Percentiles rank a stretch among this genome's conserved stretches.
phyloP scores from a whole-genome alignment of 2,329 filamentous ascomycete species.

The Alternaria atra region DNA sequence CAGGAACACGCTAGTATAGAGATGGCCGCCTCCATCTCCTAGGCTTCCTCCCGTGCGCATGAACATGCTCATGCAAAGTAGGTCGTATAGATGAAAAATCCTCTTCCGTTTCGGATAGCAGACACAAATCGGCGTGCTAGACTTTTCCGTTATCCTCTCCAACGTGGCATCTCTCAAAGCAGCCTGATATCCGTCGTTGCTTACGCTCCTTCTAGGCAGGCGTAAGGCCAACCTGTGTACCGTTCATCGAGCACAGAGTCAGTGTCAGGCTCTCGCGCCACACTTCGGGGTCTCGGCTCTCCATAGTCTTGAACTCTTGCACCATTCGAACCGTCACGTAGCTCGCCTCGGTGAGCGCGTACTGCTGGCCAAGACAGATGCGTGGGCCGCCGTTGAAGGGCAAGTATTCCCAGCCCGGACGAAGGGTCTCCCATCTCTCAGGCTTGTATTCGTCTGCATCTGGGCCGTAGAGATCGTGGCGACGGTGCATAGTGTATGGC shows the following conservation, averaged over 20 bases:
- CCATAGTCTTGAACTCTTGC: constrained; percentile 44
- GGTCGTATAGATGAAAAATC: not conserved
- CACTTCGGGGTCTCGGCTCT: constrained; percentile 38
- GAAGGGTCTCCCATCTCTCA: constrained; percentile 56
- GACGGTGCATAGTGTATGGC: constrained; percentile 60
- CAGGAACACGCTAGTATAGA: constrained; percentile 1
- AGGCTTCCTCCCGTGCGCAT: not conserved
- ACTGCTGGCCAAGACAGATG: constrained; percentile 50
- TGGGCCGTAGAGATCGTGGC: constrained; percentile 58
- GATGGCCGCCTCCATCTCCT: constrained; percentile 9
- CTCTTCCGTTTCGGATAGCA: constrained; percentile 12
- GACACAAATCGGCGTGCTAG: constrained; percentile 13
- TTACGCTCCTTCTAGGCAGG: constrained; percentile 27
- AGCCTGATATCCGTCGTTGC: constrained; percentile 3
- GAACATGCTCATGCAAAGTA: not conserved
- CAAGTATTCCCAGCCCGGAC: constrained; percentile 51
- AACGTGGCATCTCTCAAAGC: constrained; percentile 18
- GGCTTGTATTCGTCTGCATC: constrained; percentile 61
- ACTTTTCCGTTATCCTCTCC: not conserved
- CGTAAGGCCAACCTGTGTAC: constrained; percentile 41
- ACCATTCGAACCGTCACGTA: constrained; percentile 46
- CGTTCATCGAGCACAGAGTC: constrained; percentile 40
- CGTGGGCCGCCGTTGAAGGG: constrained; percentile 53
- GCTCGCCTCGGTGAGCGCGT: constrained; percentile 48
- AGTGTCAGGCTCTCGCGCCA: constrained; percentile 46